These are phyloP conservation scores for Camelina hispida DNA, from an alignment of 345 rosid species.

Conservation along the genomic window DNA sequence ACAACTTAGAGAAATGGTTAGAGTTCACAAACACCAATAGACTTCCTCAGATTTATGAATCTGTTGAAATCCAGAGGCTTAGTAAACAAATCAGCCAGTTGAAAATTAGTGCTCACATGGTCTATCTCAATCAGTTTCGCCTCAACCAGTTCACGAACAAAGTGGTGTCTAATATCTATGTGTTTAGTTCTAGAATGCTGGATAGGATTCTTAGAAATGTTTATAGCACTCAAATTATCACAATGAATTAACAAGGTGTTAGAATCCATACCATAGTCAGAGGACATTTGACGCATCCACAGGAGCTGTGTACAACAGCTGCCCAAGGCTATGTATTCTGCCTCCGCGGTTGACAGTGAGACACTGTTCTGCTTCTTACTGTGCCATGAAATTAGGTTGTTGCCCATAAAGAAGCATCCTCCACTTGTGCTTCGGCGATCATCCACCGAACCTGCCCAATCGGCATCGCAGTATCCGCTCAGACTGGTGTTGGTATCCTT, in stretches of 20 bases:
- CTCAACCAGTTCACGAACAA: not conserved
- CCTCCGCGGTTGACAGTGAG: fast-evolving
- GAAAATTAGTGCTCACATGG: not conserved
- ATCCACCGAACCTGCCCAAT: not conserved
- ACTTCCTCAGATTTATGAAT: too few relatives aligned
- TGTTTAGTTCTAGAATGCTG: not conserved
- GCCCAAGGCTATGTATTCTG: not conserved
- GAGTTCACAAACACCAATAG: too few relatives aligned
- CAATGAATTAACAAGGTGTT: too few relatives aligned
- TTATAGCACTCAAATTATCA: not conserved
- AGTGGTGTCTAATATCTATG: not conserved
- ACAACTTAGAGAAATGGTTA: too few relatives aligned
- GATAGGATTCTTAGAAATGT: not conserved
- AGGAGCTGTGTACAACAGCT: not conserved
- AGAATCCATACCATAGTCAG: not conserved
- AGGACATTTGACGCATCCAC: not conserved
- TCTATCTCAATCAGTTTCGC: slow-evolving; percentile 22
- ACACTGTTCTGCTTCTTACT: not conserved
- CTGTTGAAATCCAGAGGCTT: too few relatives aligned
- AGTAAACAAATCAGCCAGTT: too few relatives aligned
- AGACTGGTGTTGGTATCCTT: too few relatives aligned
- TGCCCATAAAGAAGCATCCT: not conserved
- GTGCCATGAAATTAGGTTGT: not conserved
- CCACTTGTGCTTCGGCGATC: not conserved
- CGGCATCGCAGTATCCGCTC: not conserved